A percentile compares a stretch with the other conserved stretches of the same genome.
Evolutionary conservation across 2,329 filamentous ascomycete genomes (phyloP).

Genomic region (Calonectria pseudoreteaudii): DNA sequence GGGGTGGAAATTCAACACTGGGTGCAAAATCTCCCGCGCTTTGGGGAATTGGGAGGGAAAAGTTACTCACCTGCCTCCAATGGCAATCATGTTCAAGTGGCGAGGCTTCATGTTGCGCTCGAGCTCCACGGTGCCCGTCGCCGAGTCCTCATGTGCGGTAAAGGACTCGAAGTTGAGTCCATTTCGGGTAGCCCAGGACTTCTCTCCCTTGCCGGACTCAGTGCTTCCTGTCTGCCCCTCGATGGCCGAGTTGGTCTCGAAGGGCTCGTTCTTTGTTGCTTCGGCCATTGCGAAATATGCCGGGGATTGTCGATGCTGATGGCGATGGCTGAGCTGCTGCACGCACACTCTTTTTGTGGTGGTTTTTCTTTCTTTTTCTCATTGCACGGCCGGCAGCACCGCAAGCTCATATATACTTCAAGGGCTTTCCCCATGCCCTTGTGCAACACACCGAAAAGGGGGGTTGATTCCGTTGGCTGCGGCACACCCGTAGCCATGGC

Average conservation of each 20-base stretch:
- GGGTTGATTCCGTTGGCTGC: neutral
- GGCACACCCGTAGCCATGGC: neutral
- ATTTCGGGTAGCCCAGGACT: conserved; percentile 43
- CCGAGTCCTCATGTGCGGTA: conserved; percentile 36
- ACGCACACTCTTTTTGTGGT: neutral
- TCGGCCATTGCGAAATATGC: conserved; percentile 32
- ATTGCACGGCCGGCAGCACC: neutral
- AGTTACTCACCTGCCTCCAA: conserved; percentile 43
- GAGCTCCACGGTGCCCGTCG: conserved; percentile 36
- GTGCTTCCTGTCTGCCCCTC: conserved; percentile 35
- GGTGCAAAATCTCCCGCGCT: neutral
- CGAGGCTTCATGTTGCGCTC: conserved; percentile 43
- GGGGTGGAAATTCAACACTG: neutral
- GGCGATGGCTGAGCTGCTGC: neutral
- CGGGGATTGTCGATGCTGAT: neutral
- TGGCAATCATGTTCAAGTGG: conserved; percentile 45
- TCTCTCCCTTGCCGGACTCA: conserved; percentile 5
- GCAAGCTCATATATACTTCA: conserved; percentile 4
- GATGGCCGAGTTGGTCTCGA: conserved; percentile 26
- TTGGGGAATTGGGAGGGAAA: neutral
- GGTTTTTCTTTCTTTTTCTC: neutral
- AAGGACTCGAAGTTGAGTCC: conserved; percentile 40
- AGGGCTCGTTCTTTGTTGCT: conserved; percentile 32
- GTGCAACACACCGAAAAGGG: neutral
- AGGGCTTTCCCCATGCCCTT: neutral